phyloP scores from a whole-genome alignment of 2,329 filamentous ascomycete species.

The Colletotrichum melonis region DNA sequence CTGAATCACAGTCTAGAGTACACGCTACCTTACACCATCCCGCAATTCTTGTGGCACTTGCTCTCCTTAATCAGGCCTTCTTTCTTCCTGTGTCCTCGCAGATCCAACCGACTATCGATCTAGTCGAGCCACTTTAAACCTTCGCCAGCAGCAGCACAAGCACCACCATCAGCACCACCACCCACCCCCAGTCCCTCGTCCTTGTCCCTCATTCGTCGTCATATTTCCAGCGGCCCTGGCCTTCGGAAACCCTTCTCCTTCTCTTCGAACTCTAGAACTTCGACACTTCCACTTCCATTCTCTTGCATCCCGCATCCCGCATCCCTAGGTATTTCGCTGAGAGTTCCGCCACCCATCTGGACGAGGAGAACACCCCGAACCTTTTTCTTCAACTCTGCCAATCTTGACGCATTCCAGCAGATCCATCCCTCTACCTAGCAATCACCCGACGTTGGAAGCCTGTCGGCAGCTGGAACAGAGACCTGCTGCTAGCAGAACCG shows the following conservation, averaged over 20 bases:
- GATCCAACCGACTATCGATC: conserved; percentile 35
- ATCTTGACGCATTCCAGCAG: conserved; percentile 10
- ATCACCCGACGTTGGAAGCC: conserved; percentile 5
- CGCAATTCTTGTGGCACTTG: background rate
- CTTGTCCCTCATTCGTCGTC: conserved; percentile 33
- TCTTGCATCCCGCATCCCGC: conserved; percentile 15
- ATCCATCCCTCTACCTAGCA: background rate
- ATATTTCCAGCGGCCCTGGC: conserved; percentile 31
- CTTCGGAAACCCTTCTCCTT: conserved; percentile 33
- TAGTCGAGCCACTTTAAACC: conserved; percentile 34
- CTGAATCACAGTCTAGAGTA: background rate
- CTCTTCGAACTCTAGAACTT: conserved; percentile 36
- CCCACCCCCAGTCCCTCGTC: conserved; percentile 11
- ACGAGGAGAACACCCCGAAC: background rate
- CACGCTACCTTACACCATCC: conserved; percentile 5
- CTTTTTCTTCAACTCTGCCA: background rate
- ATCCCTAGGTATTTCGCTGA: background rate
- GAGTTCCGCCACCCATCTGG: background rate
- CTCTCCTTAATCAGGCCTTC: background rate
- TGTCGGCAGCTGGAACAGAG: conserved; percentile 17
- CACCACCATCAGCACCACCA: background rate
- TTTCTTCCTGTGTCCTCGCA: conserved; percentile 16
- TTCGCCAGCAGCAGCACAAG: conserved; percentile 23
- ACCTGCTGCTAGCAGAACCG: conserved; percentile 7
- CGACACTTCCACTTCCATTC: conserved; percentile 22